Conservation (phyloP, 768 basidiomycete species). For the Lactarius pseudohatsudake region DNA sequence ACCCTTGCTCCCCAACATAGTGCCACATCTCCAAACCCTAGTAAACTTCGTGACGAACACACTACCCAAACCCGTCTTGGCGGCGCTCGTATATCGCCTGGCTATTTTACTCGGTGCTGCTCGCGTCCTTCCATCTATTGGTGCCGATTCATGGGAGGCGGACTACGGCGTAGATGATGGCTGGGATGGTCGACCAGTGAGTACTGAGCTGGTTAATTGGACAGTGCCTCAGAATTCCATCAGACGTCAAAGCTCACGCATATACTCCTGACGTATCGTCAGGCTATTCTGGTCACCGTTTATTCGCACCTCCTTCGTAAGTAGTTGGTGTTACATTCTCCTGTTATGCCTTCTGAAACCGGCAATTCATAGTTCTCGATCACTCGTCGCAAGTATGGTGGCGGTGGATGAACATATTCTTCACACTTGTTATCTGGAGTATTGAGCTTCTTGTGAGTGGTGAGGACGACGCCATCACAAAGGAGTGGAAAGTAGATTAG, state of each 20-base stretch:
- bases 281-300: constrained; percentile 81
- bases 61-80: constrained; percentile 78
- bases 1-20: constrained; percentile 73
- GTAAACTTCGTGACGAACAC: constrained; percentile 83
- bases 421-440: constrained; percentile 81
- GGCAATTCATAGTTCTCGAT: constrained; percentile 60
- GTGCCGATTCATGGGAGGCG: constrained; percentile 74
- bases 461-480: constrained; percentile 58
- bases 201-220: constrained; percentile 26
- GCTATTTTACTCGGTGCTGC: constrained; percentile 79
- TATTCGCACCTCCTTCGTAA: constrained; percentile 83
- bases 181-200: constrained; percentile 75
- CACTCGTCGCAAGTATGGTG: constrained; percentile 93
- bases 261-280: constrained; percentile 77
- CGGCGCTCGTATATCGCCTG: constrained; percentile 79
- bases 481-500: constrained; percentile 71
- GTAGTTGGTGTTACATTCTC: constrained; percentile 35
- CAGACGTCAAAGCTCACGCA: constrained; percentile 77
- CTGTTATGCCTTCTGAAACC: background rate
- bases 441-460: constrained; percentile 80
- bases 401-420: constrained; percentile 89
- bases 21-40: constrained; percentile 77
- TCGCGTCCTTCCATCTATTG: constrained; percentile 80
- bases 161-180: constrained; percentile 61
- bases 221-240: constrained; percentile 21